Evolutionary conservation across 177 flowering plant species (phyloP), one percentile per base, ranked within the genome.

Genomic region (Vitis hybrid): DNA sequence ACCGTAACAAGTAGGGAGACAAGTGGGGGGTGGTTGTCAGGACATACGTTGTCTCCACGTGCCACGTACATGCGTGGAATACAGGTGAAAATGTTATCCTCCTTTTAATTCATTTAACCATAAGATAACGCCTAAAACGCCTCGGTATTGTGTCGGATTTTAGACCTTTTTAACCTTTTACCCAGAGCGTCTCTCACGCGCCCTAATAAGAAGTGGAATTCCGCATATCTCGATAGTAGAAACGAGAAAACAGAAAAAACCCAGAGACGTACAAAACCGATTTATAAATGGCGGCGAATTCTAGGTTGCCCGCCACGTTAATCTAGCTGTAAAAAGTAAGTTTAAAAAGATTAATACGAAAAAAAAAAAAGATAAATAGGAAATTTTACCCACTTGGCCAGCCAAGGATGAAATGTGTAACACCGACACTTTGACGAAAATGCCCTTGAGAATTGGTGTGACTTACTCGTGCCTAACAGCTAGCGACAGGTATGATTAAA

Each of bases 251-350:
- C 72, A 76, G 66, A 73, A 81, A 74, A 61, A 60, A 67, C 80
- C 76, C 75, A 72, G 77, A 65, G 80, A 76, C 78, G 79, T 72
- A 78, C 80, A 73, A 26, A 68, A 53, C 53, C 63, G 74, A 76
- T 63, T 80, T 80, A 72, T 82, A 74, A 78, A 80, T 75, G 82
- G 84, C 84, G 84, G 81, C 82, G 56, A 75, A 72, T 71, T 69
- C 88, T 69, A 82, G 81, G 85, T 66, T 81, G 84, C 82, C 70
- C 68, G 77, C 87, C 87, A 82, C 78, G 85, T 82, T 84, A 74
- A 50, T 63, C 72, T 70, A 76, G 85, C 84, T 79, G 85, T 80
- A 72, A 82, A 84, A 60, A 20, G 61, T 66, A 70, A 75, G 50
- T 45, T 31, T 48, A 55, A 51, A 70, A 19, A 61, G 18, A 50